phyloP scores from a whole-genome alignment of 208 protist genomes.

The Perkinsela sp. region DNA sequence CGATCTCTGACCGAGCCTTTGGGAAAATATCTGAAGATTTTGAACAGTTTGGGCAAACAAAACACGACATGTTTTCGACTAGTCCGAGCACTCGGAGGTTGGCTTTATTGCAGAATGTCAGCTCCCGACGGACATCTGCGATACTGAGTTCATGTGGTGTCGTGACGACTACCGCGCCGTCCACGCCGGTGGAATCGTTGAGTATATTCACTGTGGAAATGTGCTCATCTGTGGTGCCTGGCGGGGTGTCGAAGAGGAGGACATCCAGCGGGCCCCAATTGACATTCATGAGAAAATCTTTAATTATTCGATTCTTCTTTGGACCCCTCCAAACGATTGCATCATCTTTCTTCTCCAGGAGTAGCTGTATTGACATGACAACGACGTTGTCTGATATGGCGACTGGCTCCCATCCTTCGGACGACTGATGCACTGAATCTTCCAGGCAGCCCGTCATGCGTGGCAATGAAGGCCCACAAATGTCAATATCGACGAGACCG shows the following conservation, averaged over 20 bases:
- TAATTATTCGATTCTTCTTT: slow-evolving; percentile 89
- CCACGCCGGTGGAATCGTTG: slow-evolving; percentile 25
- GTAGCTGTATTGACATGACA: slow-evolving; percentile 92
- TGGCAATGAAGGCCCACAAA: slow-evolving; percentile 89
- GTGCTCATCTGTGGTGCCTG: slow-evolving; percentile 98
- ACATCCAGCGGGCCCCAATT: slow-evolving; percentile 90
- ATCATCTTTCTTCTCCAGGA: slow-evolving; percentile 77
- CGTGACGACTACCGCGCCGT: slow-evolving; percentile 77
- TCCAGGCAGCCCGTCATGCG: slow-evolving; percentile 37
- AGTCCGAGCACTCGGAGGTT: slow-evolving; percentile 82
- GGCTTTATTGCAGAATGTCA: slow-evolving; percentile 94
- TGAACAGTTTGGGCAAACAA: slow-evolving; percentile 76
- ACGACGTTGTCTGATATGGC: slow-evolving; percentile 75
- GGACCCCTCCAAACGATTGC: slow-evolving; percentile 93
- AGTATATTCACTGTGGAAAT: slow-evolving; percentile 77
- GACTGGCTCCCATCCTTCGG: slow-evolving; percentile 75
- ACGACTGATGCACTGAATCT: slow-evolving; percentile 67
- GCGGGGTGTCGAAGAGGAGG: slow-evolving; percentile 96
- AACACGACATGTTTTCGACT: slow-evolving; percentile 98
- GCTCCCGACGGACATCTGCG: slow-evolving; percentile 85
- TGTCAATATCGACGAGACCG: slow-evolving; percentile 96
- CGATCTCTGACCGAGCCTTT: not conserved
- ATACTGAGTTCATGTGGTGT: slow-evolving; percentile 92
- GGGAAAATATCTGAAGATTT: slow-evolving; percentile 70
- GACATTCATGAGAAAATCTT: slow-evolving; percentile 92